Evolutionary conservation across 441 rosid genomes (phyloP), one percentile per base, ranked within the genome.

Genomic region (Adansonia rubrostipa): DNA sequence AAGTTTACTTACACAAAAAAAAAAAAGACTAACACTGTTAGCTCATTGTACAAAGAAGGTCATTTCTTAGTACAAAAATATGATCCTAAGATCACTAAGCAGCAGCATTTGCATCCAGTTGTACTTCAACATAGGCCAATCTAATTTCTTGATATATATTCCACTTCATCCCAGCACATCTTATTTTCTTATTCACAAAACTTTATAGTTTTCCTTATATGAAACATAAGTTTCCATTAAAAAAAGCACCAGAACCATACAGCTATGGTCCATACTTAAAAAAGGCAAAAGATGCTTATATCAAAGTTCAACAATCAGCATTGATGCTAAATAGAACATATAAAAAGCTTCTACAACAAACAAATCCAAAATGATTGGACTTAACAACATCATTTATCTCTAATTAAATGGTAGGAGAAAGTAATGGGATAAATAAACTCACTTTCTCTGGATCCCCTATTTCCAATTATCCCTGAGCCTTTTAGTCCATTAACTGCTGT

Each of bases 371-470:
- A 42, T 42, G 40, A 57, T 58, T 11, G 53, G 33, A 40, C 64
- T 22, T 9, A 20, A 69, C 14, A 20, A 48, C 58, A 48, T 69
- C 40, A 69, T 22, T 47, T 40, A 67, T 9, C 15, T 9, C 14
- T 14, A 53, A 53, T 6, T 53, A 8, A 15, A 4, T 50, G 42
- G 22, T 11, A 22, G 44, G 24, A 22, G 1, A 54, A 36, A 22
- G 19, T 15, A 36, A 73, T 8, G 3, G 44, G 33, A 47, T 36
- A 67, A 15, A n/a, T 6, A 33, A 44, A 85, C 91, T 90, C 85
- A 95, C 98, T 89, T 89, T 92, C 95, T 77, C 87, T 89, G 74
- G 95, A 91, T 80, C 92, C 90, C 78, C 82, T 75, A 47, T 84
- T 93, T 68, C 90, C 89, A 84, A 87, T 80, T 78, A 85, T 79